These are phyloP conservation scores for Phytophthora palmivora DNA, from an alignment of 352 stramenopile species.

Conservation along the genomic window DNA sequence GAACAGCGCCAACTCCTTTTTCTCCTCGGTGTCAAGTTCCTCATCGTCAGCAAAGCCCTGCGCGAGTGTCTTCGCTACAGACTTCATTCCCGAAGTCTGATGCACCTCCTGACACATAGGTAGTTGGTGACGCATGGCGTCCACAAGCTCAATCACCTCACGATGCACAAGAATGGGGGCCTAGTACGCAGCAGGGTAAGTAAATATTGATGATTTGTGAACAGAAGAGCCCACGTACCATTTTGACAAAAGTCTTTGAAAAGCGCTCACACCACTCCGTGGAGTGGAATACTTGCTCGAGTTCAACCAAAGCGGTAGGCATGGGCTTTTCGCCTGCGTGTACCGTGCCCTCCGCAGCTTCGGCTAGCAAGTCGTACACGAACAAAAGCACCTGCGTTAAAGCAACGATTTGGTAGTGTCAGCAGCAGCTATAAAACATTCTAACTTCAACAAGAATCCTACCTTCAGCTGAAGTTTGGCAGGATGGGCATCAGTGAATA, in stretches of 20 bases:
- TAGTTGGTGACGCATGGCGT: conserved; percentile 69
- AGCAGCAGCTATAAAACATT: conserved; percentile 3
- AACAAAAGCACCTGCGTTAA: conserved; percentile 59
- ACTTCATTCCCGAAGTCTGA: conserved; percentile 45
- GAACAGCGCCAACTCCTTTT: conserved; percentile 57
- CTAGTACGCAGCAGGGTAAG: conserved; percentile 28
- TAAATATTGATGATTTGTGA: neutral
- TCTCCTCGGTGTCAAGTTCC: conserved; percentile 59
- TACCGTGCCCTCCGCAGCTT: conserved; percentile 36
- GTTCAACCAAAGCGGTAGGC: conserved; percentile 44
- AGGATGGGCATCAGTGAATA: conserved; percentile 56
- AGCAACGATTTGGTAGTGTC: conserved; percentile 1
- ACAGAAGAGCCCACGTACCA: conserved; percentile 37
- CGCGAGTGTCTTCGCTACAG: conserved; percentile 42
- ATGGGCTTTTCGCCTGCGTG: conserved; percentile 7
- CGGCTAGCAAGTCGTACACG: conserved; percentile 70
- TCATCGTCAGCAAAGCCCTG: conserved; percentile 36
- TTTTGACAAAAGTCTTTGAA: conserved; percentile 54
- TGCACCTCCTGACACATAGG: conserved; percentile 58
- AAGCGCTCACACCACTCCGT: conserved; percentile 65
- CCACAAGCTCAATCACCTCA: conserved; percentile 62
- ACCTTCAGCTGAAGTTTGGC: conserved; percentile 75
- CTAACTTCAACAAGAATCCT: conserved; percentile 9
- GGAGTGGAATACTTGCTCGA: conserved; percentile 58
- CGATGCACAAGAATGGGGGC: conserved; percentile 44